Base-by-base conservation (phyloP, 1,284 basidiomycete genomes). In the Heliocybe sulcata region DNA sequence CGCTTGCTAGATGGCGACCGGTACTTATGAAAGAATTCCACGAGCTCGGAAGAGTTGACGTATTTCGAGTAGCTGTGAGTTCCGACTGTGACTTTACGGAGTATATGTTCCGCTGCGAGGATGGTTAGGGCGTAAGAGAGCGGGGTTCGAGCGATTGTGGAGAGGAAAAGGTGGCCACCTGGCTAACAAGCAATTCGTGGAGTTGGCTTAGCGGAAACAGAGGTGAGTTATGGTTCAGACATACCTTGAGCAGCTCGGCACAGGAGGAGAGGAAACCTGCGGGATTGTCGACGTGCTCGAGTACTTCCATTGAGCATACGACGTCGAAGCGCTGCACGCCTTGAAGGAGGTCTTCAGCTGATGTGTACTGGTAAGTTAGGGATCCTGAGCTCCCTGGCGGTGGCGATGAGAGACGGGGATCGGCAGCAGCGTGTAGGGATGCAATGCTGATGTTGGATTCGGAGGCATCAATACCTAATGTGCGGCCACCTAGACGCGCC, bases 211-310 rank as follows among this genome's bases (percentile, higher is more conserved):
- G 26, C 35, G 16, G 45, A 31, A 14, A 48, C 11, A 48, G 19
- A 27, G 12, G 14, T n/a, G 12, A 26, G 23, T 47, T 19, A 9
- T 11, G 23, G 23, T 47, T 19, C 22, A 16, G 22, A 12, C 2
- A 65, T 31, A 92, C 93, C 73, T 94, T 97, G 59, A 95, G 83
- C 52, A 97, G 79, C 57, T 88, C 77, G 0, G 90, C 87, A 60
- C 93, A 88, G 50, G 87, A 85, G 48, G 81, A 75, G 52, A 98
- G 76, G 69, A 99, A 99, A 6, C 80, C 79, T 11, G 83, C 77
- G 0, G 97, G 96, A 62, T 94, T 85, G 65, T 97, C 90, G 57
- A 99, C 97, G 66, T 99, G 97, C 73, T 99, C 97, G 45, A 99
- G 67, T 16, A 99, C 95, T 68, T 99, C 97, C 94, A 99, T 94